Base-by-base conservation (phyloP, 495 filamentous ascomycete genomes). In the Trichoderma virens region DNA sequence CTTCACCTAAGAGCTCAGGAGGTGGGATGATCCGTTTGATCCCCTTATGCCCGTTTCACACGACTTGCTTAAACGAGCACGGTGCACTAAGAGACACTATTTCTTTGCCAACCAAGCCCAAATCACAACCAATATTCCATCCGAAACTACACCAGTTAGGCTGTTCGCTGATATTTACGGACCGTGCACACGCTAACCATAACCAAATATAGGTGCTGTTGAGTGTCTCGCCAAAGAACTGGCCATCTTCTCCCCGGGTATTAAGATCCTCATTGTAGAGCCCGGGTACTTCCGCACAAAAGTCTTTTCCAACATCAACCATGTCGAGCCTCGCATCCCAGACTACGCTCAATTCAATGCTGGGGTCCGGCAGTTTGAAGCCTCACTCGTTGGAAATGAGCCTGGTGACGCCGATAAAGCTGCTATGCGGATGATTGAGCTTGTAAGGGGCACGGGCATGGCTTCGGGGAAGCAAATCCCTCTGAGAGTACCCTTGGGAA, bases 171-270 rank as follows among this genome's bases (percentile, higher is more conserved):
- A 51, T n/a, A 51, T 51, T 1, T 20, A 51, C n/a, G 45, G 45
- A n/a, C 16, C 20, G 8, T 51, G n/a, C 20, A 51, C 16, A 35
- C 30, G 61, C 14, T 28, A 28, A 65, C 61, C 38, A 56, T 31
- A 4, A 38, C 25, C 28, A 31, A 1, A n/a, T 0, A 1, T 38
- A 70, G 70, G 65, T 41, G 67, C 68, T 32, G 70, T 68, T 13
- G 70, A 71, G 54, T 60, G 61, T 27, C 63, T 71, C 5, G 61
- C 66, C 1, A 59, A 71, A 23, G 70, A 71, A 51, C 62, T 69
- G 3, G 7, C 47, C 27, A 51, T 51, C 1, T 20, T 51, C 9
- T 59, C 66, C 11, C 39, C 68, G 13, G 66, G 66, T 6, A 54
- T 71, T 9, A 66, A 64, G 11, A 59, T 66, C 16, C 20, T 71